phyloP scores from a whole-genome alignment of 768 basidiomycete genomes.

The Sporobolomyces roseus region DNA sequence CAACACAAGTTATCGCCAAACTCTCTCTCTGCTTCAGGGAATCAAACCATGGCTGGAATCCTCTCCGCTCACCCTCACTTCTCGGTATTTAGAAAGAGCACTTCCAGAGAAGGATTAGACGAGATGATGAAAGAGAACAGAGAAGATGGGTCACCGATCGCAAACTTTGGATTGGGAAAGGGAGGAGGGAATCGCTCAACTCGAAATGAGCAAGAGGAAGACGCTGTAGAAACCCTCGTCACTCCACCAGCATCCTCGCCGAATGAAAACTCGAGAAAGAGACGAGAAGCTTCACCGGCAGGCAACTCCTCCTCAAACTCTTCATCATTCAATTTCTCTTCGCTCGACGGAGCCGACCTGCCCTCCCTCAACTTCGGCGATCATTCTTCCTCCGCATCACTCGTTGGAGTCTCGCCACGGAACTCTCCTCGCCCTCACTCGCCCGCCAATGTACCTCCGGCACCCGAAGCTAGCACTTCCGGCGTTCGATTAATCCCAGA shows the following conservation, averaged over 20 bases:
- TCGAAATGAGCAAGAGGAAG: not conserved
- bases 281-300: not conserved
- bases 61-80: conserved; percentile 36
- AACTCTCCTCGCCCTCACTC: not conserved
- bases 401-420: conserved; percentile 11
- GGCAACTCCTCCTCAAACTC: conserved; percentile 9
- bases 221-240: conserved; percentile 18
- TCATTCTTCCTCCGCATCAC: conserved; percentile 18
- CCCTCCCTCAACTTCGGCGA: conserved; percentile 37
- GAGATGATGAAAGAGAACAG: too few relatives aligned
- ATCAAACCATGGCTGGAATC: conserved; percentile 24
- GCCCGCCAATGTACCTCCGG: too few relatives aligned
- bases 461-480: too few relatives aligned
- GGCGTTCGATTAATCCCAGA: conserved; percentile 33
- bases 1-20: conserved; percentile 19
- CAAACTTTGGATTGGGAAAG: not conserved
- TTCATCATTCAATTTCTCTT: conserved; percentile 29
- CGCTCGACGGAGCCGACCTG: conserved; percentile 21
- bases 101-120: conserved; percentile 1
- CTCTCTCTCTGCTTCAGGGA: conserved; percentile 23
- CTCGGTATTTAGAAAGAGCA: conserved; percentile 39
- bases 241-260: conserved; percentile 17
- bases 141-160: too few relatives aligned
- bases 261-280: too few relatives aligned
- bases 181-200: not conserved